These are phyloP conservation scores for Solanum lycopersicoides DNA, from an alignment of 257 asterid genomes.

Conservation along the genomic window DNA sequence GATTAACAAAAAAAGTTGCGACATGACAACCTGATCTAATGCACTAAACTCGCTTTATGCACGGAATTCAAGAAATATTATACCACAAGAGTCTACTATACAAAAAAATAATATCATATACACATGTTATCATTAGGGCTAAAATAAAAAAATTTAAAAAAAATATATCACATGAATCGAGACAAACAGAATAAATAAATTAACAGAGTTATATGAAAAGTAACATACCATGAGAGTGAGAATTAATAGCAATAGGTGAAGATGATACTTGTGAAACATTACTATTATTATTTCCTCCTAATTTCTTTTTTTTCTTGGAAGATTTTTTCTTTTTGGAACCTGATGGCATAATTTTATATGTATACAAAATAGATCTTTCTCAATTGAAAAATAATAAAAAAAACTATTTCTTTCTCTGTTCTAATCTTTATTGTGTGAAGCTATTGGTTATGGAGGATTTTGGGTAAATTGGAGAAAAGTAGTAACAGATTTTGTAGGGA, in stretches of 20 bases:
- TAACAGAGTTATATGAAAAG: background rate
- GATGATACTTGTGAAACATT: background rate
- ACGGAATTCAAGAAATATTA: background rate
- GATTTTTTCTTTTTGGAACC: conserved; percentile 71
- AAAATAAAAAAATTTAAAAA: background rate
- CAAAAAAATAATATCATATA: background rate
- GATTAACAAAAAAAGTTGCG: background rate
- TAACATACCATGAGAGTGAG: background rate
- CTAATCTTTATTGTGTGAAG: background rate
- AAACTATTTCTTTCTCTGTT: background rate
- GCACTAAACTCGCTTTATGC: background rate
- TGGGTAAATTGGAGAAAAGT: background rate
- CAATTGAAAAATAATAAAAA: background rate
- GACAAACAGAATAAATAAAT: background rate
- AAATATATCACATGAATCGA: background rate
- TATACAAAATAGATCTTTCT: background rate
- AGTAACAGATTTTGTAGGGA: background rate
- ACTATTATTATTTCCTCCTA: background rate
- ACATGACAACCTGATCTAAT: background rate
- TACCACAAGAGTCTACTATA: background rate
- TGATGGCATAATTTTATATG: conserved; percentile 44
- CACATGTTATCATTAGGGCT: background rate
- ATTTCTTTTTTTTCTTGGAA: conserved; percentile 39
- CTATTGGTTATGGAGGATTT: background rate
- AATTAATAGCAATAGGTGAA: background rate